These are phyloP conservation scores for Blastomyces gilchristii DNA, from an alignment of 2,329 filamentous ascomycete genomes.

Conservation along the genomic window DNA sequence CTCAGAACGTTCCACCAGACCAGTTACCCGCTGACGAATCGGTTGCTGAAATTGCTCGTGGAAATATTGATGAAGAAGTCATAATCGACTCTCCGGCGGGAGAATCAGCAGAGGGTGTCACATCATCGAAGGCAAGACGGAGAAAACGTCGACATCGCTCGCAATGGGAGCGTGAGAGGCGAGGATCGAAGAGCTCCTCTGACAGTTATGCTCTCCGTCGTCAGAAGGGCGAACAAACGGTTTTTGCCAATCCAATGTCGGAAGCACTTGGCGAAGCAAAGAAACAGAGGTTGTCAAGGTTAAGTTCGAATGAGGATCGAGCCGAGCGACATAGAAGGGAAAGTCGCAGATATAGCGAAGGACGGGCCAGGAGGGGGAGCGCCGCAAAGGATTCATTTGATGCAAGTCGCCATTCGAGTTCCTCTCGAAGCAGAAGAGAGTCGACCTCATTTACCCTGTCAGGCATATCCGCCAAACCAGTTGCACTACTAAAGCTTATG, in stretches of 20 bases:
- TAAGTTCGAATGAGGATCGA: slow-evolving; percentile 22
- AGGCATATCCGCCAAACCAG: slow-evolving; percentile 16
- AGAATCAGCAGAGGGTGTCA: slow-evolving; percentile 1
- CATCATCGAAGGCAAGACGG: slow-evolving; percentile 12
- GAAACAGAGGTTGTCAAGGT: slow-evolving; percentile 19
- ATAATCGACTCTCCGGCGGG: slow-evolving; percentile 6
- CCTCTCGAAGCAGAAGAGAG: slow-evolving; percentile 19
- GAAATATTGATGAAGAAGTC: background rate
- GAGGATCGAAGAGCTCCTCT: slow-evolving; percentile 29
- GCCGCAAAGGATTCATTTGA: slow-evolving; percentile 13
- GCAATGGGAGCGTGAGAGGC: slow-evolving; percentile 25
- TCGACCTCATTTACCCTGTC: slow-evolving; percentile 23
- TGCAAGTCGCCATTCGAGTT: slow-evolving; percentile 17
- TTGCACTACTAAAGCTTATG: slow-evolving; percentile 24
- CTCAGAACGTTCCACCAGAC: slow-evolving; percentile 5
- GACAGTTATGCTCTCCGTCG: slow-evolving; percentile 26
- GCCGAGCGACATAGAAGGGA: slow-evolving; percentile 19
- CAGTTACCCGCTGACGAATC: background rate
- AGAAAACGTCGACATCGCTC: slow-evolving; percentile 27
- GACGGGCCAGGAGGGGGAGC: slow-evolving; percentile 17
- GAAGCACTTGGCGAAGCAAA: slow-evolving; percentile 29
- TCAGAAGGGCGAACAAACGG: slow-evolving; percentile 25
- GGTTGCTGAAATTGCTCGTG: background rate
- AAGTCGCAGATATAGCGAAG: slow-evolving; percentile 8
- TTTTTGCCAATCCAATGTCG: slow-evolving; percentile 27